Percentiles rank a stretch among this genome's conserved stretches.
These are phyloP conservation scores for Lachnellula willkommii DNA, from an alignment of 2,329 filamentous ascomycete genomes.

Conservation along the genomic window DNA sequence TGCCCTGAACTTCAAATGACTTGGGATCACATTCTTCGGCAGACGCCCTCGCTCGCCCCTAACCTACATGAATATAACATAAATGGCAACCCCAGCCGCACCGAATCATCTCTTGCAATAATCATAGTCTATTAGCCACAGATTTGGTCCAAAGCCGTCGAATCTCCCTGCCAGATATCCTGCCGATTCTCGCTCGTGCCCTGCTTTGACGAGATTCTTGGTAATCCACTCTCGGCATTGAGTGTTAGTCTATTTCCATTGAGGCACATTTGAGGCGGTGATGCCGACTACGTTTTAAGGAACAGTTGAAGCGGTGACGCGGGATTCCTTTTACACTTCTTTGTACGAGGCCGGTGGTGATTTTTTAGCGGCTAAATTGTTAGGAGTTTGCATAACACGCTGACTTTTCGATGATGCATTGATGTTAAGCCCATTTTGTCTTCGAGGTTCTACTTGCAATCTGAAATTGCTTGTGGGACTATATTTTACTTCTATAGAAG, in stretches of 20 bases:
- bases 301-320: too few relatives aligned
- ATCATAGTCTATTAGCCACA: conserved; percentile 4
- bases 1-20: neutral
- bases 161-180: neutral
- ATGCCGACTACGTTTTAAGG: neutral
- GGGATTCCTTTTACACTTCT: too few relatives aligned
- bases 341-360: too few relatives aligned
- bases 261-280: neutral
- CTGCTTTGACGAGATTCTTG: neutral
- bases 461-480: too few relatives aligned
- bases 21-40: neutral
- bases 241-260: conserved; percentile 4
- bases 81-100: conserved; percentile 4
- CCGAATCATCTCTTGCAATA: conserved; percentile 6
- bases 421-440: too few relatives aligned
- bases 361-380: too few relatives aligned
- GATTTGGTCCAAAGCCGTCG: conserved; percentile 7
- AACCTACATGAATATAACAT: conserved; percentile 1
- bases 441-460: too few relatives aligned
- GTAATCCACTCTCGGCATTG: conserved; percentile 6
- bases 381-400: too few relatives aligned
- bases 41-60: neutral
- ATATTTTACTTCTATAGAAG: too few relatives aligned
- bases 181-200: neutral
- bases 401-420: too few relatives aligned